These are phyloP conservation scores for Coniochaeta ligniaria DNA, from an alignment of 2,329 filamentous ascomycete genomes.

Conservation along the genomic window DNA sequence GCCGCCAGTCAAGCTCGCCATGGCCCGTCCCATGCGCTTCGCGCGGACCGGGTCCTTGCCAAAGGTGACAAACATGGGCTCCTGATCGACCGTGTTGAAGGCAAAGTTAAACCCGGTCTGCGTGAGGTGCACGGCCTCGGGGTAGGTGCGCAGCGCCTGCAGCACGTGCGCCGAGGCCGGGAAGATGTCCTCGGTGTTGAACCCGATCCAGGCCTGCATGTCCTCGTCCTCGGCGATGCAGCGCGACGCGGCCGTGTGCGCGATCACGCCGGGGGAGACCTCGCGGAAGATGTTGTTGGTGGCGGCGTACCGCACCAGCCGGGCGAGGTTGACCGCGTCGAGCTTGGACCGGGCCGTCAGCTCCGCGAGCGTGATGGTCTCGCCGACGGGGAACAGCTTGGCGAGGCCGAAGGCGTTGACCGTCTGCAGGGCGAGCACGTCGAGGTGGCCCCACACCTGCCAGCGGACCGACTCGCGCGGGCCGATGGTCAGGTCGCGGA, in stretches of 20 bases:
- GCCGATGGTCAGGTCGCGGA: slow-evolving; percentile 39
- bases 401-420: slow-evolving; percentile 44
- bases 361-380: slow-evolving; percentile 35
- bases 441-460: slow-evolving; percentile 45
- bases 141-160: slow-evolving; percentile 33
- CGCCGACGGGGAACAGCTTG: slow-evolving; percentile 40
- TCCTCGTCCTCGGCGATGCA: slow-evolving; percentile 38
- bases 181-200: slow-evolving; percentile 47
- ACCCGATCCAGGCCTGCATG: slow-evolving; percentile 47
- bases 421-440: slow-evolving; percentile 41
- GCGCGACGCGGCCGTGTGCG: slow-evolving; percentile 47
- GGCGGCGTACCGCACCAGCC: slow-evolving; percentile 49
- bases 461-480: slow-evolving; percentile 44
- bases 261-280: slow-evolving; percentile 38
- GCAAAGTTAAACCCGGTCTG: slow-evolving; percentile 45
- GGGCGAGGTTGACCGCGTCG: slow-evolving; percentile 41
- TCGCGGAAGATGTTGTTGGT: slow-evolving; percentile 50
- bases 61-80: slow-evolving; percentile 48
- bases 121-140: slow-evolving; percentile 39
- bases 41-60: slow-evolving; percentile 39
- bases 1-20: slow-evolving; percentile 46
- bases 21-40: slow-evolving; percentile 45
- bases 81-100: slow-evolving; percentile 39
- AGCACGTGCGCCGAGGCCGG: slow-evolving; percentile 39
- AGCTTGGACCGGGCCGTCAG: slow-evolving; percentile 37